Base-by-base conservation (phyloP, 805 yeast species). In the Candida manassasensis region DNA sequence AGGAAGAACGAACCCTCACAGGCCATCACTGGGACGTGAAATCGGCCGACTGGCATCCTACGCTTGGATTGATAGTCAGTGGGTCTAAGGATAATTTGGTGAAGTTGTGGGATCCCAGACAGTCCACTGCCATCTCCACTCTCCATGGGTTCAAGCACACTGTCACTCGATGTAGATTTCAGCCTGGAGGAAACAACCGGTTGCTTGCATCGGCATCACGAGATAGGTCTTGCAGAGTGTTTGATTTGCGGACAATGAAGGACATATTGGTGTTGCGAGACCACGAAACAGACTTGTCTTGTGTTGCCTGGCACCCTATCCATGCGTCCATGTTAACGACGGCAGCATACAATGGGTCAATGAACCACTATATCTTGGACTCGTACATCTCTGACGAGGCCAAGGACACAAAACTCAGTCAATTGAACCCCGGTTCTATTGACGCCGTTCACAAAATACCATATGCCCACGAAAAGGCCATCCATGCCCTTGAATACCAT, bases 1-100 rank as follows among this genome's bases (percentile, higher is more conserved):
- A 73, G 39, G 93, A 86, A 47, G 99, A 93, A 53, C 63, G 84
- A 32, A 69, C 77, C 0, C 67, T 93, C 36, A 72, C 79, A 16
- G 97, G 97, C 2, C 99, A 93, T 61, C 96, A 94, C 56, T 93
- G 99, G 99, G 99, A 93, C 60, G 97, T 93, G 15, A 93, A 93
- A 55, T 79, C 89, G 36, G 85, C 94, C 36, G 97, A 93, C 58
- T 93, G 99, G 99, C 99, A 93, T 59, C 85, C 95, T 4, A 69
- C 73, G 9, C 63, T 86, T 59, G 96, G 97, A 0, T 68, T 93
- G 18, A 72, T 93, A 34, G 96, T 84, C 0, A 76, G 89, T 43
- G 99, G 97, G 0, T 93, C 97, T 0, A 93, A 94, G 56, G 99
- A 93, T 60, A 94, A 94, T 58, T 65, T 88, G 46, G 76, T 93